Conservation (phyloP, 2,329 filamentous ascomycete species). For the Peltaster fructicola region DNA sequence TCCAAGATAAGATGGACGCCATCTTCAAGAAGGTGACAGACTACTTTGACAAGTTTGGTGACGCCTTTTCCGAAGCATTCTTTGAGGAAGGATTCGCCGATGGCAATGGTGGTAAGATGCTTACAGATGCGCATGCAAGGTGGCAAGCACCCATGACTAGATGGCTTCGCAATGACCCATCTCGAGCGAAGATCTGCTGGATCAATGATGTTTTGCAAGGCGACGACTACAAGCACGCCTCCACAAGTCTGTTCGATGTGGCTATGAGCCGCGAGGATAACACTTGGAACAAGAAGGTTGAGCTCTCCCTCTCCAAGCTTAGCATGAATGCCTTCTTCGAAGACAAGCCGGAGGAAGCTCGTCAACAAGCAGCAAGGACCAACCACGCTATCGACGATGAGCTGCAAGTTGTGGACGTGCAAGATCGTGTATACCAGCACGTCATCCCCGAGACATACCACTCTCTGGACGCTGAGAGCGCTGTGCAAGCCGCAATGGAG, state of each 20-base stretch:
- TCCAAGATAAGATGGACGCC: slow-evolving; percentile 22
- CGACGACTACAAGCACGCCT: slow-evolving; percentile 56
- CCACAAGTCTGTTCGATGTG: slow-evolving; percentile 49
- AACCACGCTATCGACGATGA: slow-evolving; percentile 26
- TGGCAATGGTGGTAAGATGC: slow-evolving; percentile 37
- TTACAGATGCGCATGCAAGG: slow-evolving; percentile 52
- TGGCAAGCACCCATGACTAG: slow-evolving; percentile 51
- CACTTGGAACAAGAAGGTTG: slow-evolving; percentile 84
- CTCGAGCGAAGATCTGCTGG: slow-evolving; percentile 70
- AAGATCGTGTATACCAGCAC: slow-evolving; percentile 58
- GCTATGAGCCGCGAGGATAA: slow-evolving; percentile 58
- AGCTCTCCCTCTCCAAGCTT: slow-evolving; percentile 82
- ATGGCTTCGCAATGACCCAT: slow-evolving; percentile 56
- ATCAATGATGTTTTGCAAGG: slow-evolving; percentile 79
- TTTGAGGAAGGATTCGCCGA: slow-evolving; percentile 60
- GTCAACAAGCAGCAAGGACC: slow-evolving; percentile 2
- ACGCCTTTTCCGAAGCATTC: slow-evolving; percentile 54
- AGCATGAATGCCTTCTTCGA: slow-evolving; percentile 30
- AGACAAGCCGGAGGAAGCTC: slow-evolving; percentile 4
- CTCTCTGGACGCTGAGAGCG: slow-evolving; percentile 65
- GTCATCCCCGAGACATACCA: slow-evolving; percentile 48
- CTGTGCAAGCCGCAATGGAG: slow-evolving; percentile 57
- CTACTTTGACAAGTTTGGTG: slow-evolving; percentile 47
- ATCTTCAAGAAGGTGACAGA: slow-evolving; percentile 23
- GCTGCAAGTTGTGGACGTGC: slow-evolving; percentile 56